Base-by-base conservation (phyloP, 2,329 filamentous ascomycete species). In the Talaromyces atroroseus region DNA sequence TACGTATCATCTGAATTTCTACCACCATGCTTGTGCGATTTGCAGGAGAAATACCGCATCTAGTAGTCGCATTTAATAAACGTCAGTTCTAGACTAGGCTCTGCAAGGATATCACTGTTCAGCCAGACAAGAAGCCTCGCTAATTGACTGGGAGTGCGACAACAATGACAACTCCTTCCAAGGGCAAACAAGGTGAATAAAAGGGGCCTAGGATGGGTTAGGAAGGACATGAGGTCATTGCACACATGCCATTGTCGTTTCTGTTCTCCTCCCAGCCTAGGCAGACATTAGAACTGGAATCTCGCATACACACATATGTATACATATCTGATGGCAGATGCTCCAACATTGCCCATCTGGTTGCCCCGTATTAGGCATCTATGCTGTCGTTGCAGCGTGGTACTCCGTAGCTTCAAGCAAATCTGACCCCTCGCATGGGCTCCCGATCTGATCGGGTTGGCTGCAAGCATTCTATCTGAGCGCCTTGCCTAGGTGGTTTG, bases 341-440 rank as follows among this genome's bases (percentile, higher is more conserved):
- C 5, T 46, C 20, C 55, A 63, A 63, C 60, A 52, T 64, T 60
- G 60, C 57, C 11, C 21, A 5, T 23, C 20, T 14, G 40, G 10
- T 49, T 49, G 44, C 36, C 46, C 34, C 42, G 16, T 23, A n/a
- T 54, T 34, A 49, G 52, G 52, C 52, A 54, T 54, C 52, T 20
- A 42, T 40, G 46, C 52, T 42, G 52, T 23, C 34, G 32, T 20
- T 7, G 44, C 23, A 18, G 36, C 4, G 2, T 16, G 3, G 24
- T 26, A 29, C 26, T 29, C 26, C 26, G 26, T 29, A 29, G 5
- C 32, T 12, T 32, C 52, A 16, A 49, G n/a, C 21, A 16, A 42
- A 42, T 49, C 8, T 49, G 45, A 54, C 21, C 23, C 48, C 52
- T 54, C 45, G 45, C 45, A 49, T 44, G 40, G 8, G 20, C 8